Conservation (phyloP, 2,329 filamentous ascomycete genomes). For the Fusarium ramigenum region DNA sequence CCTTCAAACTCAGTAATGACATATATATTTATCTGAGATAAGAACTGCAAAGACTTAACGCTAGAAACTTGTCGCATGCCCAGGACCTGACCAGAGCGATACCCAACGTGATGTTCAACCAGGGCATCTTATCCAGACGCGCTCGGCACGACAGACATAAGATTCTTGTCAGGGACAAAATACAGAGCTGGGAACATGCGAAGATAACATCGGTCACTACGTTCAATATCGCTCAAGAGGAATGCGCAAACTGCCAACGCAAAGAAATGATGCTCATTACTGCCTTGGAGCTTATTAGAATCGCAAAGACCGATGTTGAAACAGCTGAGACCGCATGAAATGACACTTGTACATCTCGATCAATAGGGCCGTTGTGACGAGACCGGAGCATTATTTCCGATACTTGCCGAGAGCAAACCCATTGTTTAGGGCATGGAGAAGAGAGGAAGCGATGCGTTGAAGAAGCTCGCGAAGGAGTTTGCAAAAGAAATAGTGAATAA, state of each 20-base stretch:
- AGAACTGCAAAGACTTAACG: not conserved
- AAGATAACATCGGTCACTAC: not conserved
- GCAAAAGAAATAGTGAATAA: not conserved
- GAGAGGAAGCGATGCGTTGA: not conserved
- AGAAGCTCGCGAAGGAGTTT: not conserved
- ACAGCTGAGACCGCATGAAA: not conserved
- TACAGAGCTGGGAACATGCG: not conserved
- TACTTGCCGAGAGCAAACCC: not conserved
- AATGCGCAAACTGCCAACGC: not conserved
- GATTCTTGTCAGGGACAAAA: not conserved
- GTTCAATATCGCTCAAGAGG: not conserved
- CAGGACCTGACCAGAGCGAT: not conserved
- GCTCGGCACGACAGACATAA: not conserved
- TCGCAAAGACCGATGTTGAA: not conserved
- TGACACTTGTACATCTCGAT: not conserved
- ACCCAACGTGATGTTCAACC: not conserved
- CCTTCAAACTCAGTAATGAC: not conserved
- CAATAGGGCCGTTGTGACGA: rapidly evolving
- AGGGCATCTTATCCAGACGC: not conserved
- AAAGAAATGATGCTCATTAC: not conserved
- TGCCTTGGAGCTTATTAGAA: not conserved
- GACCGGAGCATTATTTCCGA: not conserved
- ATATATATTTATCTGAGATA: not conserved
- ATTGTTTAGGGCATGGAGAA: not conserved
- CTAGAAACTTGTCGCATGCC: not conserved